Conservation (phyloP, 108 stramenopile genomes). For the Stephanodiscus triporus region DNA sequence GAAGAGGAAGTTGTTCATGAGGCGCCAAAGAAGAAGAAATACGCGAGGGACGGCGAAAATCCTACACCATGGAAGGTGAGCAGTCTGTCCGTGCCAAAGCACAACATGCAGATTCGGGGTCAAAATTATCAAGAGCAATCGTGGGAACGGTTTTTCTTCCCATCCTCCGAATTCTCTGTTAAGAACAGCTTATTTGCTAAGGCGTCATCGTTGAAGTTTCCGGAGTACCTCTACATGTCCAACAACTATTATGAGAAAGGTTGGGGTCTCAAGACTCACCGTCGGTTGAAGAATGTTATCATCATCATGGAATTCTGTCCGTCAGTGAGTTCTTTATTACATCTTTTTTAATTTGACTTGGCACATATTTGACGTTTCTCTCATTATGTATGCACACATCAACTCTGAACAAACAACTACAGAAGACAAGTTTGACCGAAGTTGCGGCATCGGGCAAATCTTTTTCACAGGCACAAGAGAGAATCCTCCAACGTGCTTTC, state of each 20-base stretch:
- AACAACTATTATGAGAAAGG: constrained; percentile 95
- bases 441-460: constrained; percentile 77
- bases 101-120: constrained; percentile 37
- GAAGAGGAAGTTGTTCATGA: constrained; percentile 76
- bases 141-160: constrained; percentile 93
- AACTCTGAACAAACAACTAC: too few relatives aligned
- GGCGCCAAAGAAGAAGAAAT: constrained; percentile 93
- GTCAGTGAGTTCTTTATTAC: constrained; percentile 18
- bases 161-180: constrained; percentile 92
- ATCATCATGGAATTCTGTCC: constrained; percentile 93
- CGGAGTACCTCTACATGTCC: constrained; percentile 84
- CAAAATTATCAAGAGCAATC: constrained; percentile 23
- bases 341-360: too few relatives aligned
- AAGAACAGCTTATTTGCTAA: constrained; percentile 92
- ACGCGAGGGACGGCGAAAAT: constrained; percentile 94
- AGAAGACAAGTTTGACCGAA: constrained; percentile 62
- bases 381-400: too few relatives aligned
- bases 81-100: constrained; percentile 69
- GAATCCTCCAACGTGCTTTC: constrained; percentile 87
- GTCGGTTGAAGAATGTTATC: constrained; percentile 97
- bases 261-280: constrained; percentile 95
- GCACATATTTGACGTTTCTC: too few relatives aligned
- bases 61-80: constrained; percentile 92
- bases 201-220: constrained; percentile 73
- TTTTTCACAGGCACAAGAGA: constrained; percentile 88